phyloP scores from a whole-genome alignment of 1,284 basidiomycete genomes.

The Cerrena zonata region DNA sequence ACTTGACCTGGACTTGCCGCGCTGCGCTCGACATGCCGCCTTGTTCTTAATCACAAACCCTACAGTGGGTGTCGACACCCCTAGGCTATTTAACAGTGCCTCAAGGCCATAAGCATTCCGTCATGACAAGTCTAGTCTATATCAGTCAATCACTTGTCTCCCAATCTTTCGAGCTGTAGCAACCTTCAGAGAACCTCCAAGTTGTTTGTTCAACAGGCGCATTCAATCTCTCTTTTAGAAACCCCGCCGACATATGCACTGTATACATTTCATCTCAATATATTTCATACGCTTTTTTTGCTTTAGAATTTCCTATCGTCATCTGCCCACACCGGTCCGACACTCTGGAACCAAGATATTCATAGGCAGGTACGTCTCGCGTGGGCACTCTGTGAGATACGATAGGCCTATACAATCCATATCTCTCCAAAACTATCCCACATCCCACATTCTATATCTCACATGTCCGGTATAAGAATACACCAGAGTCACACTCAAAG shows the following conservation, averaged over 20 bases:
- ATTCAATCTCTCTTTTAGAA: too few species aligned
- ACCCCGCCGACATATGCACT: too few species aligned
- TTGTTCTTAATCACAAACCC: too few species aligned
- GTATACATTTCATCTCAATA: too few species aligned
- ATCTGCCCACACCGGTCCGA: not conserved
- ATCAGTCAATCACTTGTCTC: not conserved
- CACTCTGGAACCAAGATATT: not conserved
- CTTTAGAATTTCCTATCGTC: too few species aligned
- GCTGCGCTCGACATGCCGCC: not conserved
- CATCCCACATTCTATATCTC: not conserved
- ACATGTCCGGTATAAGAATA: not conserved
- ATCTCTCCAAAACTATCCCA: not conserved
- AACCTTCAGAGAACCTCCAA: too few species aligned
- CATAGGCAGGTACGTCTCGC: not conserved
- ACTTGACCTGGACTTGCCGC: not conserved
- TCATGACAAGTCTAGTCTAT: not conserved
- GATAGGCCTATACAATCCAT: not conserved
- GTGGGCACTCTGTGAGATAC: not conserved
- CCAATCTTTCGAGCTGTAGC: too few species aligned
- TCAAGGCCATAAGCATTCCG: not conserved
- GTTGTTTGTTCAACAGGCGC: too few species aligned
- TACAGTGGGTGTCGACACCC: not conserved
- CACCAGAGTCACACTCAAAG: not conserved
- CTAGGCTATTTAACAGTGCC: not conserved
- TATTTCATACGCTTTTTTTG: too few species aligned